phyloP scores from a whole-genome alignment of 345 rosid genomes.

The Salix arbutifolia region DNA sequence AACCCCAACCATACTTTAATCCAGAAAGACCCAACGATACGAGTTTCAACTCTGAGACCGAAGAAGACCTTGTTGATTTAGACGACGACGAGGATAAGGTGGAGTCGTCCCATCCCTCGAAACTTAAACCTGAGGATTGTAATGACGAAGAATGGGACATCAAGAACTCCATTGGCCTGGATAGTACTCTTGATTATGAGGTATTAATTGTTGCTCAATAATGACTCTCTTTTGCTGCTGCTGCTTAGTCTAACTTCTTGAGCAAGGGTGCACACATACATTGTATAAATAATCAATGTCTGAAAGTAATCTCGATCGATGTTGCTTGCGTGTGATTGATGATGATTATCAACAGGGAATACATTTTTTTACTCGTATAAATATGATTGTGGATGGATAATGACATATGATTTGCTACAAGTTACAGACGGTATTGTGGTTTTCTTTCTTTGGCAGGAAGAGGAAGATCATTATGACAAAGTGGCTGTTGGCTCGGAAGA shows the following conservation, averaged over 20 bases:
- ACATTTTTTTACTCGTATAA: no score
- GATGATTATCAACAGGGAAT: no score
- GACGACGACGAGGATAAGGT: constrained; percentile 19
- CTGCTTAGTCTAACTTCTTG: background rate
- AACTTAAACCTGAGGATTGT: constrained; percentile 42
- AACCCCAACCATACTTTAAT: background rate
- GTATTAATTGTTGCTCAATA: constrained; percentile 17
- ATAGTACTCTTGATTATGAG: constrained; percentile 70
- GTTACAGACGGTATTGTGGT: background rate
- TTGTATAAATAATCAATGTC: background rate
- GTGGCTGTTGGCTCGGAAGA: constrained; percentile 55
- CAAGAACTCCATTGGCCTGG: constrained; percentile 61
- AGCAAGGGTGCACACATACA: background rate
- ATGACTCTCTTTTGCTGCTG: background rate
- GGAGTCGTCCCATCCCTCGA: constrained; percentile 6
- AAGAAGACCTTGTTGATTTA: constrained; percentile 36
- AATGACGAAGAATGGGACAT: constrained; percentile 73
- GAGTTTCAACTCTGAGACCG: constrained; percentile 22
- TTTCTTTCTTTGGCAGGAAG: constrained; percentile 43
- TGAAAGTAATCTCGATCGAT: background rate
- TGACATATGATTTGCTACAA: background rate
- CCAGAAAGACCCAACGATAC: constrained; percentile 10
- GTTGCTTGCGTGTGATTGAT: no score
- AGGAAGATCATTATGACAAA: constrained; percentile 66
- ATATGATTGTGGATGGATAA: background rate